Base-by-base conservation (phyloP, 1,139 yeast species). In the Hansenula lynferdii region DNA sequence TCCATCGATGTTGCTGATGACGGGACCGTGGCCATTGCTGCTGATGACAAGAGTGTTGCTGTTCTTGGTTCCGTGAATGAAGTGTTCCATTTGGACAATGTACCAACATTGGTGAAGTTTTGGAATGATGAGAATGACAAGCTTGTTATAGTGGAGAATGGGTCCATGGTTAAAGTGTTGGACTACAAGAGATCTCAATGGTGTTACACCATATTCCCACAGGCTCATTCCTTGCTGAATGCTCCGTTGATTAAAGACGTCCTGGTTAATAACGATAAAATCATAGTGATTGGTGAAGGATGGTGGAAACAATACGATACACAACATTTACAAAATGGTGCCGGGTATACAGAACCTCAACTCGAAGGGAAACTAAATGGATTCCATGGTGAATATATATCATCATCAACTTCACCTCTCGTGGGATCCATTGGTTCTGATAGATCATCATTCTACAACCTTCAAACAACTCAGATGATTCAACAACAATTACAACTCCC, bases 81-180 rank as follows among this genome's bases (percentile, higher is more conserved):
- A 8, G 35, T 32, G 6, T 55, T 39, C 28, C 42, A 39, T 7
- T 50, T 43, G 21, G 46, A 52, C 9, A 51, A 54, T 0, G 43
- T 54, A 3, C 63, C 65, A 1, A 48, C 54, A 9, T 34, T 48
- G 6, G 61, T 61, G 7, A 56, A 54, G 39, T 59, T 60, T 33
- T 60, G 65, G 64, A 47, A 53, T 19, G 60, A 58, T 29, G 59
- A 56, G 19, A 48, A 58, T 19, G 65, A 62, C 37, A 50, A 56
- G 31, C 32, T 62, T 5, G 43, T 63, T 12, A 55, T 64, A 14
- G 54, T 64, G 14, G 69, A 62, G 21, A 51, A 56, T 18, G 62
- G 58, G 2, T 54, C 53, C 29, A 46, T 46, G 18, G 49, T 64
- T 5, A 51, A 58, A 12, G 42, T 63, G 1, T 42, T 59, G 22